Base-by-base conservation (phyloP, 768 basidiomycete species). In the Suillus spraguei region DNA sequence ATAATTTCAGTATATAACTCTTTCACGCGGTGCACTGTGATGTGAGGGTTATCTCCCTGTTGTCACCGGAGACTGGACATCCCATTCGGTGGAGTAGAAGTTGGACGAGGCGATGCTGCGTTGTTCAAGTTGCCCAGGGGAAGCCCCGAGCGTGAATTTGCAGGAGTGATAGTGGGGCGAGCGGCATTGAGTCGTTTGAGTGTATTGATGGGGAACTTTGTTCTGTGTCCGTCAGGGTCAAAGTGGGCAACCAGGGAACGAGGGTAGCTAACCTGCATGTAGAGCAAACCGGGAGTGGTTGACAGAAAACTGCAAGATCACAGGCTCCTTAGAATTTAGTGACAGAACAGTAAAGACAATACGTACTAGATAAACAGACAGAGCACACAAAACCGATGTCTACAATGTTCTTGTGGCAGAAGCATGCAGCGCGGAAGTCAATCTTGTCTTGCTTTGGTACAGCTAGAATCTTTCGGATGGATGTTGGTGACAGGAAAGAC, bases 301-400 rank as follows among this genome's bases (percentile, higher is more conserved):
- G 87, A 71, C 96, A 97, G 75, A 97, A 97, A 70, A 97, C 96
- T 97, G 68, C 39, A 35, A 38, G 62, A 28, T 5, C 36, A 41
- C 50, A 32, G 44, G 36, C 41, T 59, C 55, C 13, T 58, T 58
- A 36, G 14, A 66, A 58, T 58, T 59, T 8, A 38, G 36, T 50
- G 36, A 67, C 46, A 65, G 62, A 28, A 62, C 42, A 46, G 64
- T 47, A 63, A 28, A 39, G 46, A 68, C 50, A 47, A 41, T 63
- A 83, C 93, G 63, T 68, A 97, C 96, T 99, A 33, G 95, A 97
- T 36, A 99, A 78, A 74, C 97, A 99, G 38, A 99, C 95, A n/a
- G 95, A 97, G 74, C 97, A 99, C 24, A 99, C 95, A 68, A 95
- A 99, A 61, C 95, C 97, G 60, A 99, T 86, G 72, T 99, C 97